Percentiles rank a stretch among this genome's conserved stretches.
Evolutionary conservation across 805 yeast genomes (phyloP).

Genomic region (Wickerhamomyces strasburgensis): DNA sequence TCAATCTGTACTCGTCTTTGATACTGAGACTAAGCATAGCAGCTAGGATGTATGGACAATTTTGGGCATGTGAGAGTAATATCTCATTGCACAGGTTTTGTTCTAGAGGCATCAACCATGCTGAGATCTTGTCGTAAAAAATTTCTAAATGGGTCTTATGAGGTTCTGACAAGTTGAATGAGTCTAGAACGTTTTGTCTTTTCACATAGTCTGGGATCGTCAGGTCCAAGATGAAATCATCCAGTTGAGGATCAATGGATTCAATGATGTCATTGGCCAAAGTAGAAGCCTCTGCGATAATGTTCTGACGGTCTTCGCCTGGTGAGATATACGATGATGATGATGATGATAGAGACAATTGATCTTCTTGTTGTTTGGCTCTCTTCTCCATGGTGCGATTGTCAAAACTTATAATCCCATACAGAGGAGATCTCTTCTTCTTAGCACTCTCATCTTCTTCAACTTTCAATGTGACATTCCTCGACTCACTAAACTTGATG

Average conservation of each 20-base stretch:
- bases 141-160: constrained; percentile 20
- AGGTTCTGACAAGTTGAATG: constrained; percentile 20
- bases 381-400: background rate
- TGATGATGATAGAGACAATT: background rate
- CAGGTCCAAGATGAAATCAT: constrained; percentile 17
- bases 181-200: constrained; percentile 19
- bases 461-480: constrained; percentile 10
- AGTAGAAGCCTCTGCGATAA: constrained; percentile 20
- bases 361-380: background rate
- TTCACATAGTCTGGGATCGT: constrained; percentile 14
- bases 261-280: constrained; percentile 23
- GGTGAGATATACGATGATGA: constrained; percentile 10
- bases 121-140: constrained; percentile 21
- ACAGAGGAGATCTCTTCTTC: background rate
- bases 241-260: constrained; percentile 16
- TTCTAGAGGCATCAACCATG: constrained; percentile 24
- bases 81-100: constrained; percentile 47
- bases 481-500: constrained; percentile 18
- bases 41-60: constrained; percentile 47
- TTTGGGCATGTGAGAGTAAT: constrained; percentile 41
- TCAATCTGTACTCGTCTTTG: constrained; percentile 28
- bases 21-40: constrained; percentile 59
- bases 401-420: too few relatives aligned
- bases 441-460: background rate
- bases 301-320: constrained; percentile 11